A percentile compares a stretch with the other conserved stretches of the same genome.
These are phyloP conservation scores for Papiliotrema flavescens DNA, from an alignment of 1,284 basidiomycete species.

Conservation along the genomic window DNA sequence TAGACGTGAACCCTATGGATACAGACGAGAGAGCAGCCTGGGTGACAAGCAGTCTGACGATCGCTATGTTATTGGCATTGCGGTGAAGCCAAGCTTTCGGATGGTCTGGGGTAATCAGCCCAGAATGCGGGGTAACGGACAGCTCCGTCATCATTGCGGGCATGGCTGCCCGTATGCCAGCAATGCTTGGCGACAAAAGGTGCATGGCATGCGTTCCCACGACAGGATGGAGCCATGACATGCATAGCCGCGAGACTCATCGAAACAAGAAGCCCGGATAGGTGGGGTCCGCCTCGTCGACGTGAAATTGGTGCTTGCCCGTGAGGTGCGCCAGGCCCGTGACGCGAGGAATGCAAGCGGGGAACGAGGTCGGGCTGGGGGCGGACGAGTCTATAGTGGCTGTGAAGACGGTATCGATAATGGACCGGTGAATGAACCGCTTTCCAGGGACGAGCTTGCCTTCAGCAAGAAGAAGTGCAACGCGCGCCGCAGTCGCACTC, in stretches of 20 bases:
- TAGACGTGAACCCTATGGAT: too few relatives aligned
- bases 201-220: too few relatives aligned
- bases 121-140: too few relatives aligned
- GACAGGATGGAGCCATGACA: too few relatives aligned
- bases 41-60: too few relatives aligned
- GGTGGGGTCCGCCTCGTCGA: constrained; percentile 12
- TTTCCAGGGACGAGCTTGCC: constrained; percentile 21
- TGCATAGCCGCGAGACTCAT: background rate
- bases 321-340: constrained; percentile 13
- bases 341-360: constrained; percentile 10
- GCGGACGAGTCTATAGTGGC: background rate
- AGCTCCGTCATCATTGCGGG: too few relatives aligned
- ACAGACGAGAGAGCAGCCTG: too few relatives aligned
- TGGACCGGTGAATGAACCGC: constrained; percentile 7
- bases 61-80: too few relatives aligned
- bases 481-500: constrained; percentile 51
- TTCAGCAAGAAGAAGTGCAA: constrained; percentile 48
- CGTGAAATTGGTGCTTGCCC: constrained; percentile 8
- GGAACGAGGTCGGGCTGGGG: constrained; percentile 5
- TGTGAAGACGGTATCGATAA: constrained; percentile 12
- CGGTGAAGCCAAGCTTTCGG: too few relatives aligned
- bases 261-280: constrained; percentile 20
- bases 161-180: too few relatives aligned
- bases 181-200: too few relatives aligned
- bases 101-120: too few relatives aligned